phyloP scores from a whole-genome alignment of 1,284 basidiomycete species.

The Apiotrichum porosum region DNA sequence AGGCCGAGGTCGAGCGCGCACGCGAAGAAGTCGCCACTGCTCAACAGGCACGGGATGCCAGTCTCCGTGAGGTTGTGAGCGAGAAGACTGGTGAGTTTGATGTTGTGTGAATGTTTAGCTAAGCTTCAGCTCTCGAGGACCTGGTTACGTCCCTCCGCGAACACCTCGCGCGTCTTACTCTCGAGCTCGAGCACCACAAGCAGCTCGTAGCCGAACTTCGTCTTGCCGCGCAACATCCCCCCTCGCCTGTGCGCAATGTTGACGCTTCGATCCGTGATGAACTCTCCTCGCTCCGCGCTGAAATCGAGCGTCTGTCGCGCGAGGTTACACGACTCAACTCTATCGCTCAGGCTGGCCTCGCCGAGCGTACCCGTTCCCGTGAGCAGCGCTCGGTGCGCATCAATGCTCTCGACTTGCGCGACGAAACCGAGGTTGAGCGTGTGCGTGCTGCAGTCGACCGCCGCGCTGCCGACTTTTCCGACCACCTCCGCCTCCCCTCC shows the following conservation, averaged over 20 bases:
- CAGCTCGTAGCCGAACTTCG: slow-evolving; percentile 61
- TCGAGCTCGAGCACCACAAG: slow-evolving; percentile 69
- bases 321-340: slow-evolving; percentile 76
- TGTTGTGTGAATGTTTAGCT: not conserved
- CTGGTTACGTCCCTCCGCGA: slow-evolving; percentile 65
- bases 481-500: slow-evolving; percentile 20
- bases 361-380: slow-evolving; percentile 55
- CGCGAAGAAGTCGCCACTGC: slow-evolving; percentile 49
- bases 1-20: slow-evolving; percentile 62
- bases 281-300: slow-evolving; percentile 53
- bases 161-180: slow-evolving; percentile 68
- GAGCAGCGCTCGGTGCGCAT: slow-evolving; percentile 16
- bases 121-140: slow-evolving; percentile 63
- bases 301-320: slow-evolving; percentile 57
- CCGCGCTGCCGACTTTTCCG: not conserved
- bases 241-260: slow-evolving; percentile 7
- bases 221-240: slow-evolving; percentile 21
- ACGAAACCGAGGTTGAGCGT: slow-evolving; percentile 28
- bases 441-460: slow-evolving; percentile 24
- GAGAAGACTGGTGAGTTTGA: slow-evolving; percentile 69
- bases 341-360: slow-evolving; percentile 75
- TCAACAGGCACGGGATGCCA: slow-evolving; percentile 16
- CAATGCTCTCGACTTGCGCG: slow-evolving; percentile 14
- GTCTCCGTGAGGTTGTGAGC: slow-evolving; percentile 59
- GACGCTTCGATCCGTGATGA: slow-evolving; percentile 50